These are phyloP conservation scores for Termitomyces sp. DNA, from an alignment of 768 basidiomycete species.

Conservation along the genomic window DNA sequence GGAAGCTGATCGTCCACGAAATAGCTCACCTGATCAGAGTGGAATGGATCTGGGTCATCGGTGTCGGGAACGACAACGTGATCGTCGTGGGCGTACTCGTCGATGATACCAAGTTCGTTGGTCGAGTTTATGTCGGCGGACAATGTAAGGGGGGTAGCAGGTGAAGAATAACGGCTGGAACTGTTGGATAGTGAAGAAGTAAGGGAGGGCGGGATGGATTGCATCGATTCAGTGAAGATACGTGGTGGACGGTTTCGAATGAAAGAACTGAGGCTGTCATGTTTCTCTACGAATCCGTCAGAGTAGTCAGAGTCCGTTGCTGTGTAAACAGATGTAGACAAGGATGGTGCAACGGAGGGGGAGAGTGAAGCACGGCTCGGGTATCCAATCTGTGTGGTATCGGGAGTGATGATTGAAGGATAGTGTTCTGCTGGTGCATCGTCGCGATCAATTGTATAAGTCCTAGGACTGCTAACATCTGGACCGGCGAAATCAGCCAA, in stretches of 20 bases:
- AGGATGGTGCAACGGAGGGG: slow-evolving; percentile 10
- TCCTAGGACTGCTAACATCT: neutral
- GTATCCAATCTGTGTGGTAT: neutral
- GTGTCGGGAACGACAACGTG: slow-evolving; percentile 4
- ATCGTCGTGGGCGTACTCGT: slow-evolving; percentile 20
- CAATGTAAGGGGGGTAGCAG: slow-evolving; percentile 27
- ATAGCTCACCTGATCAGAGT: slow-evolving; percentile 6
- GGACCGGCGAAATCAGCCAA: slow-evolving; percentile 26
- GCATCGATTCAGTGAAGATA: slow-evolving; percentile 14
- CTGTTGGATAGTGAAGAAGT: slow-evolving; percentile 35
- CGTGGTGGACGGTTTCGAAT: slow-evolving; percentile 20
- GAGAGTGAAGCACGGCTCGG: slow-evolving; percentile 9
- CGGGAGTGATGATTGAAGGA: neutral
- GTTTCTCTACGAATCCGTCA: slow-evolving; percentile 6
- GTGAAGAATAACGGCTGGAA: slow-evolving; percentile 24
- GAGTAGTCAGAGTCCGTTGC: slow-evolving; percentile 14
- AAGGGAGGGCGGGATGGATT: slow-evolving; percentile 32
- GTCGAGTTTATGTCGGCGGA: slow-evolving; percentile 13
- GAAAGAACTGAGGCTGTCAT: slow-evolving; percentile 5
- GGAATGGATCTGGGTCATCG: slow-evolving; percentile 4
- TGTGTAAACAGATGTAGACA: slow-evolving; percentile 10
- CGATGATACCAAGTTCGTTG: slow-evolving; percentile 30
- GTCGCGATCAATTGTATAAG: neutral
- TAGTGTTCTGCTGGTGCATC: neutral
- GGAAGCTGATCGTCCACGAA: slow-evolving; percentile 10